phyloP scores from a whole-genome alignment of 148 eudicot genomes.

The Diospyros lotus region DNA sequence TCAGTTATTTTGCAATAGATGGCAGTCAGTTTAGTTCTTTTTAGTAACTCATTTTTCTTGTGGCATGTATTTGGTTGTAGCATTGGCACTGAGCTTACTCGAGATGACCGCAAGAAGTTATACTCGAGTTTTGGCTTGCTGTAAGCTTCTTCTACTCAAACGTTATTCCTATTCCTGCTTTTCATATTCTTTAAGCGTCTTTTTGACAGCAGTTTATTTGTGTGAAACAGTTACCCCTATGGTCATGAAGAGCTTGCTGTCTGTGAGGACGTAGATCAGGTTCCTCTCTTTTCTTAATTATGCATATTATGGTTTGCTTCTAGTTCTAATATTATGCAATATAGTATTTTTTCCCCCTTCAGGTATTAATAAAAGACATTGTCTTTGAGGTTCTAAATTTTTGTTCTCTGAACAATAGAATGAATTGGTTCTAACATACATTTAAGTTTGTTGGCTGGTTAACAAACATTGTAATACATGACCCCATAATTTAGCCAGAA shows the following conservation, averaged over 20 bases:
- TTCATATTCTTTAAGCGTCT: slow-evolving; percentile 14
- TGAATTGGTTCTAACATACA: background rate
- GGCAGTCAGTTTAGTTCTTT: slow-evolving; percentile 1
- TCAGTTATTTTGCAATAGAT: background rate
- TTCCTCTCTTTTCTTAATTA: slow-evolving; percentile 10
- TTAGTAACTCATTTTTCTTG: background rate
- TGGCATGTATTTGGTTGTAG: slow-evolving; percentile 31
- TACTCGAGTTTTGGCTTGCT: slow-evolving; percentile 86
- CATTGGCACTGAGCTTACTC: slow-evolving; percentile 96
- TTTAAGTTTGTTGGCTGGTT: background rate
- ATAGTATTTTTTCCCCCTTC: background rate
- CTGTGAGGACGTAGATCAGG: slow-evolving; percentile 98
- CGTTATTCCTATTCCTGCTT: background rate
- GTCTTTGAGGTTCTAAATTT: background rate
- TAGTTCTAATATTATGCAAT: background rate
- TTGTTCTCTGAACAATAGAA: background rate
- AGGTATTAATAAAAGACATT: background rate
- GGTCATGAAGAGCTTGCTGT: slow-evolving; percentile 96
- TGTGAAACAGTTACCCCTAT: slow-evolving; percentile 66
- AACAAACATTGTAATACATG: background rate
- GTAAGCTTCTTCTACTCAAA: slow-evolving; percentile 43
- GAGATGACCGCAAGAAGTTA: slow-evolving; percentile 91
- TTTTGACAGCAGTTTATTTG: slow-evolving; percentile 2
- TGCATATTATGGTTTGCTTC: background rate
- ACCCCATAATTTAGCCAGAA: background rate